Conservation (phyloP, 176 grass and related monocot species). For the Oryza longistaminata region DNA sequence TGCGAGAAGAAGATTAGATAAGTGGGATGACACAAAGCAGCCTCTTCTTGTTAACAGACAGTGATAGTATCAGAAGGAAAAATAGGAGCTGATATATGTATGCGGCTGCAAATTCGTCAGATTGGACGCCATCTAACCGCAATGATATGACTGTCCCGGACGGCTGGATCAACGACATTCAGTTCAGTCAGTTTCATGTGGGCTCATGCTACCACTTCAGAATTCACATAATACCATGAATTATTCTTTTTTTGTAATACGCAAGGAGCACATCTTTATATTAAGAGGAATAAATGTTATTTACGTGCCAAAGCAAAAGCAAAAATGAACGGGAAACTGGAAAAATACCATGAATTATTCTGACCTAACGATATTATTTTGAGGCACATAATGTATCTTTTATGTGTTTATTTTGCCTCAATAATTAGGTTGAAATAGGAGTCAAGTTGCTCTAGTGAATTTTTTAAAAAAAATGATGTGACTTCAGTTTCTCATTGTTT, state of each 20-base stretch:
- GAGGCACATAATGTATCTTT: neutral
- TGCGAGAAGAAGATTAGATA: conserved; percentile 65
- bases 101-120: conserved; percentile 15
- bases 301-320: too few relatives aligned
- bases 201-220: neutral
- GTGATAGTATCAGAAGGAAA: conserved; percentile 24
- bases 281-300: too few relatives aligned
- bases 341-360: neutral
- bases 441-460: neutral
- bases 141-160: conserved; percentile 11
- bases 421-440: conserved; percentile 4
- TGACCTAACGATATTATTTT: neutral
- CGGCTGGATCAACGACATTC: conserved; percentile 6
- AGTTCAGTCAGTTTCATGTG: conserved; percentile 1
- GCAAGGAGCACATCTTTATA: too few relatives aligned
- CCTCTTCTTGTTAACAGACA: conserved; percentile 51
- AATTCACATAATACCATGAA: neutral
- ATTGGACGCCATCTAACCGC: conserved; percentile 7
- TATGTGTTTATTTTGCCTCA: neutral
- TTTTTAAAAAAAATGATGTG: neutral
- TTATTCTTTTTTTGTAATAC: neutral
- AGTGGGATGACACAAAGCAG: conserved; percentile 56
- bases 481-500: neutral
- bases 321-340: too few relatives aligned
- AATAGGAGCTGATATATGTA: conserved; percentile 1